Conservation (phyloP, 2,329 filamentous ascomycete genomes). For the Zalaria obscura region DNA sequence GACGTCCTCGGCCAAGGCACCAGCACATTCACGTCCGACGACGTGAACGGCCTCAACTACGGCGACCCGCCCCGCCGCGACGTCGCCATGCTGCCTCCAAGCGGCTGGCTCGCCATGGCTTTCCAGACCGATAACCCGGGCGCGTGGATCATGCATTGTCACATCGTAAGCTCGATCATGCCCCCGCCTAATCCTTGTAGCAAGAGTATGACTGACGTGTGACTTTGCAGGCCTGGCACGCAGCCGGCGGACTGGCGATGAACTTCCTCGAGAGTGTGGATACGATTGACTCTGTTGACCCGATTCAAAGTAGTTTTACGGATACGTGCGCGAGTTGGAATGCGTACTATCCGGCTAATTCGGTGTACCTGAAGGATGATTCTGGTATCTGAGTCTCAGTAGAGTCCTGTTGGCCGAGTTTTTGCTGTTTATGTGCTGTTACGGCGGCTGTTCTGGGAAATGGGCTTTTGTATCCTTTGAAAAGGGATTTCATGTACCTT, state of each 20-base stretch:
- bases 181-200: neutral
- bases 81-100: constrained; percentile 21
- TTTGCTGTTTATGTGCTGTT: too few species aligned
- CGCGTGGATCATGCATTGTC: constrained; percentile 17
- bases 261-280: constrained; percentile 17
- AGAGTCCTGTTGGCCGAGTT: too few species aligned
- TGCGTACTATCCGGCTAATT: constrained; percentile 10
- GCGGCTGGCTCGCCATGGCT: constrained; percentile 25
- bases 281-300: constrained; percentile 10
- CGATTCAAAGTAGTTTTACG: constrained; percentile 12
- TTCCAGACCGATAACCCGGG: constrained; percentile 29
- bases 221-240: constrained; percentile 15
- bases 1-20: constrained; percentile 10
- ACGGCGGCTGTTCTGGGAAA: too few species aligned
- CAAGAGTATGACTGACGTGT: neutral
- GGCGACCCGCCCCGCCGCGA: constrained; percentile 26
- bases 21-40: constrained; percentile 10
- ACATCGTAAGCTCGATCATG: neutral
- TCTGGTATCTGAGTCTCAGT: constrained; percentile 11
- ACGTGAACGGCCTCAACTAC: constrained; percentile 14
- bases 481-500: too few species aligned
- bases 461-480: too few species aligned
- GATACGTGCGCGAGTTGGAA: constrained; percentile 17
- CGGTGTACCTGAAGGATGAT: constrained; percentile 15
- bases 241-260: constrained; percentile 17